Evolutionary conservation across 176 grass and related monocot genomes (phyloP).

Genomic region (Cenchrus americanus): DNA sequence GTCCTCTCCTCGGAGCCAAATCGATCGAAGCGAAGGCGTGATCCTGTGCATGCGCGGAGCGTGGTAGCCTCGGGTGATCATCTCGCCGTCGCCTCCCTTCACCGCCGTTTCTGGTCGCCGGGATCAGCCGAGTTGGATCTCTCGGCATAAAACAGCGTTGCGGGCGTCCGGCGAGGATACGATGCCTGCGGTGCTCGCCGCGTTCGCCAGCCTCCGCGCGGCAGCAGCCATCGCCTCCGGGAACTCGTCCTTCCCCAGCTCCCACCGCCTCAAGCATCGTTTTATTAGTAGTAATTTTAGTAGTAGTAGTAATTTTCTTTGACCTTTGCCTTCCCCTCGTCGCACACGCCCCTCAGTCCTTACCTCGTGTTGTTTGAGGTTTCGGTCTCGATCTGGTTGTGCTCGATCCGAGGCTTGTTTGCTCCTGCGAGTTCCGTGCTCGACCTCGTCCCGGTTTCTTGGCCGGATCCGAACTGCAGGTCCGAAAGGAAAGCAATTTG

Average conservation of each 20-base stretch:
- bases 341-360: slow-evolving; percentile 32
- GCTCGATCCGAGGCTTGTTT: slow-evolving; percentile 51
- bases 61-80: neutral
- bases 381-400: slow-evolving; percentile 35
- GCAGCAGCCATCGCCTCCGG: slow-evolving; percentile 50
- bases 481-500: neutral
- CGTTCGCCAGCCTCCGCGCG: slow-evolving; percentile 50
- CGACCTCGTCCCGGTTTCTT: neutral
- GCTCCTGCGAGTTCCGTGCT: slow-evolving; percentile 11
- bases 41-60: slow-evolving; percentile 14
- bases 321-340: slow-evolving; percentile 57
- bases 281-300: slow-evolving; percentile 63
- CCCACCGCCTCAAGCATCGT: slow-evolving; percentile 61
- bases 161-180: slow-evolving; percentile 50
- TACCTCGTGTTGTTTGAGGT: slow-evolving; percentile 21
- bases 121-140: slow-evolving; percentile 58
- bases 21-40: neutral
- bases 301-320: slow-evolving; percentile 65
- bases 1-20: neutral
- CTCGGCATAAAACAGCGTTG: slow-evolving; percentile 31
- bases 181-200: slow-evolving; percentile 74
- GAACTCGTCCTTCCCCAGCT: slow-evolving; percentile 46
- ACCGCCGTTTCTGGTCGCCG: slow-evolving; percentile 23
- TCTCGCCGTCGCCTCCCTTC: neutral
- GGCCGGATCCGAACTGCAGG: neutral